Evolutionary conservation across 2,329 filamentous ascomycete species (phyloP), one percentile per base, ranked within the genome.

Genomic region (Boeremia lycopersici): DNA sequence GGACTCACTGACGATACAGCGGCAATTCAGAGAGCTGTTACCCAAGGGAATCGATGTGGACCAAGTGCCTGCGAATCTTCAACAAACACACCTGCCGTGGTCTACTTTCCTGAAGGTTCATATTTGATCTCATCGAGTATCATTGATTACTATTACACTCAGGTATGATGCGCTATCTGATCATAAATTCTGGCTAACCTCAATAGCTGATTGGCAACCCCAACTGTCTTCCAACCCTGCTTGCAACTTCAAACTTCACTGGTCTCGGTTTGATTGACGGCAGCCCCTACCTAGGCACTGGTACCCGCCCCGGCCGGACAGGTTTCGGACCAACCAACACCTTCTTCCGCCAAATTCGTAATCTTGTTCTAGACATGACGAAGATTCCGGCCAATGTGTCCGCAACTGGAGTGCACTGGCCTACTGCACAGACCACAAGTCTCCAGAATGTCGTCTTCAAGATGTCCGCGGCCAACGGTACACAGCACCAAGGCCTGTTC

Each of bases 341-440:
- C 9, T 90, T 90, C 72, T 86, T 81, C 66, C 79, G 86, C 39
- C 83, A 86, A 60, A 81, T 89, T 53, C 79, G 86, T 8, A 90
- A 90, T 65, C 79, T 90, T 43, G 76, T 86, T 50, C 77, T 90
- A 34, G 87, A 90, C 65, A 76, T 80, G 33, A 85, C 81, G 1
- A 71, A 73, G 1, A 77, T 86, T 0, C 77, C 80, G 23, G 70
- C 80, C 0, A 63, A 72, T n/a, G 77, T 74, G 8, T 67, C 76
- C 2, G 77, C 80, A 1, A 77, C 81, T 17, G 76, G 77, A 28
- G 69, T 80, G 15, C 77, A 80, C 47, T 80, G 77, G 77, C 76
- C 75, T 5, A 77, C 74, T 15, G 75, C 75, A n/a, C 78, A 80
- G 54, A 75, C 76, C 0, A 80, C 78, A 1, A 77, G 72, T 45